Conservation (phyloP, 441 rosid genomes). For the Kokia cookei region DNA sequence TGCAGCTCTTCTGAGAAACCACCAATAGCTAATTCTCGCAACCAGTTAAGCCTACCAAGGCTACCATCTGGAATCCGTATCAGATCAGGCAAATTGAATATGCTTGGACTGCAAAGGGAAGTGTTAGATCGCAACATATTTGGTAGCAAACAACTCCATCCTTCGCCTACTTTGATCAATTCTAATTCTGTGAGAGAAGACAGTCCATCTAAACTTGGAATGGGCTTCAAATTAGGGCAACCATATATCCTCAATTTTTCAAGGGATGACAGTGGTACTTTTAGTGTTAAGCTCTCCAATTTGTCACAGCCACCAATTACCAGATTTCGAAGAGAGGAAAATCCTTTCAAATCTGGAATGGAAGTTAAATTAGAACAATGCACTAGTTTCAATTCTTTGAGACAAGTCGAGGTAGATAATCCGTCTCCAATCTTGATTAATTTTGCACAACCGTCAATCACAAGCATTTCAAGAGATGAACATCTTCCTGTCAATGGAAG, state of each 20-base stretch:
- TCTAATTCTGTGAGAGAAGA: background rate
- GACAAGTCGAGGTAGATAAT: no score
- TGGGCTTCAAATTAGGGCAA: background rate
- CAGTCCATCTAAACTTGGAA: background rate
- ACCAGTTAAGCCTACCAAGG: background rate
- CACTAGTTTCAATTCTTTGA: no score
- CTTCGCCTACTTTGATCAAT: background rate
- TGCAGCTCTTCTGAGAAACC: conserved; percentile 6
- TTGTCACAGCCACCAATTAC: background rate
- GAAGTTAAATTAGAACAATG: no score
- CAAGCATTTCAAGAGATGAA: no score
- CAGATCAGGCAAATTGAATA: background rate
- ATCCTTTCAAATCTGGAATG: no score
- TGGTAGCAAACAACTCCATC: no score
- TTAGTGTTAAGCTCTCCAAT: background rate
- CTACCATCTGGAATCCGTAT: background rate
- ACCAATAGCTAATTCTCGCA: background rate
- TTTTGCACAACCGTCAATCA: no score
- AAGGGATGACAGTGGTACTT: background rate
- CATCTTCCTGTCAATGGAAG: no score
- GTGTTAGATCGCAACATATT: background rate
- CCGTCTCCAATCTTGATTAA: no score
- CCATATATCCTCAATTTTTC: background rate
- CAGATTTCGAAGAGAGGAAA: no score
- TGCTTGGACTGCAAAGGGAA: background rate